A percentile compares a stretch with the other conserved stretches of the same genome.
Evolutionary conservation across 2,329 filamentous ascomycete genomes (phyloP).

Genomic region (Nemania abortiva): DNA sequence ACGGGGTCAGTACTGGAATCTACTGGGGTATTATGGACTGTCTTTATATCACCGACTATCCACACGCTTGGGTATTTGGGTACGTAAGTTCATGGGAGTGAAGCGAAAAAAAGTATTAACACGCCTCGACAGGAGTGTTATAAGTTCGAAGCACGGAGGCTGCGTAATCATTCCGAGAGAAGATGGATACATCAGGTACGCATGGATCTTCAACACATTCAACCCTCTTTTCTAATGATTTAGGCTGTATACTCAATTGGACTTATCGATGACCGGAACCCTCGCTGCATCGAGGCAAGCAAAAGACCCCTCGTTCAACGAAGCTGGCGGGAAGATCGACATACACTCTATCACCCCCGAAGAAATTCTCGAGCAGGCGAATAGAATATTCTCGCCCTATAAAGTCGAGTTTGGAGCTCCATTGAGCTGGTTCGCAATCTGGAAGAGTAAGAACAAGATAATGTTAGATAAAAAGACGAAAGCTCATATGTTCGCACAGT

Average conservation of each 20-base stretch:
- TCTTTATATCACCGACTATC: constrained; percentile 47
- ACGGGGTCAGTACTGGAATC: constrained; percentile 51
- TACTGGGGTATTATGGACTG: constrained; percentile 54
- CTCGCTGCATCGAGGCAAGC: constrained; percentile 44
- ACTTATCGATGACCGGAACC: constrained; percentile 43
- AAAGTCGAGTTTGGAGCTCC: constrained; percentile 50
- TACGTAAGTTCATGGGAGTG: constrained; percentile 29
- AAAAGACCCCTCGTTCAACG: constrained; percentile 44
- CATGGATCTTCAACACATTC: not conserved
- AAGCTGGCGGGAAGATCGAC: constrained; percentile 49
- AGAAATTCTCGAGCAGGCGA: constrained; percentile 52
- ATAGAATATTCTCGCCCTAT: constrained; percentile 52
- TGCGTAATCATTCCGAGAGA: constrained; percentile 53
- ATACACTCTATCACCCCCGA: constrained; percentile 52
- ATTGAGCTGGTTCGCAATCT: constrained; percentile 54
- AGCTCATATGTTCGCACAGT: constrained; percentile 40
- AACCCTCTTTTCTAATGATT: not conserved
- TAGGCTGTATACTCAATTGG: constrained; percentile 51
- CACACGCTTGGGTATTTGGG: constrained; percentile 51
- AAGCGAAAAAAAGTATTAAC: not conserved
- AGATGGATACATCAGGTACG: constrained; percentile 49
- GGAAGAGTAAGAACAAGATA: constrained; percentile 45
- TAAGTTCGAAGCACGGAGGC: constrained; percentile 49
- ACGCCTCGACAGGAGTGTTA: constrained; percentile 39
- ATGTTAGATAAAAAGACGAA: not conserved